Conservation (phyloP, 108 stramenopile species). For the Seminavis robusta region DNA sequence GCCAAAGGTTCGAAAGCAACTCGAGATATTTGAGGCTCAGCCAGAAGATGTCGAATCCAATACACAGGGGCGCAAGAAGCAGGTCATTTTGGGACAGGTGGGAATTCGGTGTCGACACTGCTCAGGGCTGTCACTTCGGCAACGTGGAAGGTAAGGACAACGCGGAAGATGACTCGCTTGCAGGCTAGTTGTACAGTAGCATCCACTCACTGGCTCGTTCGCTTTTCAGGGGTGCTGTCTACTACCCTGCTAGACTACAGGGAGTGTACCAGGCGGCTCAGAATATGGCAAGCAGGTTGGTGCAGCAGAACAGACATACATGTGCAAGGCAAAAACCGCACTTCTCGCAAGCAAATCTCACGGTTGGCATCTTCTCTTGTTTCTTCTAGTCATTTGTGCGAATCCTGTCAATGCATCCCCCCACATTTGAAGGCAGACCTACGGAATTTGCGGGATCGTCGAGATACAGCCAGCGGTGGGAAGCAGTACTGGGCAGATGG, state of each 20-base stretch:
- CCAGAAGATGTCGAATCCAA: conserved; percentile 36
- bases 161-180: too few species aligned
- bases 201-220: too few species aligned
- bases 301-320: too few species aligned
- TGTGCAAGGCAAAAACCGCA: too few species aligned
- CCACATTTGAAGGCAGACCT: conserved; percentile 8
- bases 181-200: too few species aligned
- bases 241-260: conserved; percentile 45
- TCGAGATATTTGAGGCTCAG: conserved; percentile 53
- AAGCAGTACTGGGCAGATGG: conserved; percentile 46
- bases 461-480: conserved; percentile 23
- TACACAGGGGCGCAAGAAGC: conserved; percentile 50
- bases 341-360: neutral
- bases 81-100: conserved; percentile 43
- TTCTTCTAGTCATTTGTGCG: conserved; percentile 14
- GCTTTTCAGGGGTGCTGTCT: conserved; percentile 50
- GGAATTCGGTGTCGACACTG: conserved; percentile 65
- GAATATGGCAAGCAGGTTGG: conserved; percentile 34
- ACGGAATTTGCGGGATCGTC: conserved; percentile 16
- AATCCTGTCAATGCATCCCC: conserved; percentile 27
- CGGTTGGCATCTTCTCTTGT: neutral
- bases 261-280: conserved; percentile 57
- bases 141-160: too few species aligned
- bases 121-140: conserved; percentile 20
- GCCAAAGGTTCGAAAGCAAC: conserved; percentile 48